A percentile compares a stretch with the other conserved stretches of the same genome.
Evolutionary conservation across 164 flowering plant genomes (phyloP).

Genomic region (Dillenia suffruticosa): DNA sequence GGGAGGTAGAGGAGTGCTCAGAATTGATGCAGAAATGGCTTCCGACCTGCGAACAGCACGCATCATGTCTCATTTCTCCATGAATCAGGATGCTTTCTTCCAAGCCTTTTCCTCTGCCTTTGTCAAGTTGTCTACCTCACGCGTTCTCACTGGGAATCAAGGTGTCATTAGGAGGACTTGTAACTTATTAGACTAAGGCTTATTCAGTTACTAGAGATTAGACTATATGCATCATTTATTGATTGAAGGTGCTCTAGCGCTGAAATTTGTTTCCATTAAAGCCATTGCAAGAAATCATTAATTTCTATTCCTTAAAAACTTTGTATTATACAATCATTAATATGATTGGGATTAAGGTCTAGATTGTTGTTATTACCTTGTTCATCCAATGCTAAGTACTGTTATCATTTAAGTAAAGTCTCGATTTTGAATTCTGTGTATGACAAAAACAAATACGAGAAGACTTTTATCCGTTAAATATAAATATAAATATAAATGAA

Average conservation of each 20-base stretch:
- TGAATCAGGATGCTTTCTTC: conserved; percentile 29
- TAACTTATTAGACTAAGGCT: conserved; percentile 9
- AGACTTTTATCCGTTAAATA: no score
- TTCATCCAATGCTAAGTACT: no score
- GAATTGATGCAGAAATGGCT: conserved; percentile 38
- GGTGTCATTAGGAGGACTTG: conserved; percentile 41
- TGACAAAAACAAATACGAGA: no score
- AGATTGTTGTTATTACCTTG: no score
- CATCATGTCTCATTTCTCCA: conserved; percentile 25
- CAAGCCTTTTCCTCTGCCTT: conserved; percentile 47
- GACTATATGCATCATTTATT: background rate
- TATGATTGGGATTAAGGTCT: no score
- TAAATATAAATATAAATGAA: no score
- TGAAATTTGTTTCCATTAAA: no score
- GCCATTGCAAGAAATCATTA: no score
- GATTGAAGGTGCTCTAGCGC: background rate
- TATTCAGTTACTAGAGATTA: background rate
- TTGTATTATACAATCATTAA: no score
- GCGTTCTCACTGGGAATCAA: conserved; percentile 39
- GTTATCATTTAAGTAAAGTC: no score
- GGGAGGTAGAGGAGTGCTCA: conserved; percentile 35
- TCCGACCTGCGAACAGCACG: conserved; percentile 35
- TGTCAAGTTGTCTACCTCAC: conserved; percentile 34
- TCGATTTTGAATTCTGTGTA: no score
- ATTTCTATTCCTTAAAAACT: no score